Evolutionary conservation across 2,329 filamentous ascomycete genomes (phyloP).

Genomic region (Aspergillus sp.): DNA sequence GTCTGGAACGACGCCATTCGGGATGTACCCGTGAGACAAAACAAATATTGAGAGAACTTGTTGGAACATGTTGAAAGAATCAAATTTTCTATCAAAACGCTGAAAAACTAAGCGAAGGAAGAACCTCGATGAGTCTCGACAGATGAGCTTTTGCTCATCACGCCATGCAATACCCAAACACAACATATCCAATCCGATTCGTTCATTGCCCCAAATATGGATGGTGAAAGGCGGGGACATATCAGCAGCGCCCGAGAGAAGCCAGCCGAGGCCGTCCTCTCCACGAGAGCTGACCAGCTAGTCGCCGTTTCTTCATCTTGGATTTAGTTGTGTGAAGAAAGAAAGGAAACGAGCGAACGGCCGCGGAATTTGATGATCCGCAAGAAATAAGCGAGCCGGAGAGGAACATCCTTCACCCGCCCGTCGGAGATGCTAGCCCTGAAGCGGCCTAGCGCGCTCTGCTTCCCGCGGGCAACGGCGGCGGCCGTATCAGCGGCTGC

Average conservation of each 20-base stretch:
- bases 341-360: constrained; percentile 14
- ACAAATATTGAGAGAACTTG: no score
- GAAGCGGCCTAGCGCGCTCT: constrained; percentile 22
- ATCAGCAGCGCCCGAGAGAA: constrained; percentile 39
- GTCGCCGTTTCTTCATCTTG: constrained; percentile 41
- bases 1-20: no score
- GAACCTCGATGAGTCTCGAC: no score
- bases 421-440: constrained; percentile 18
- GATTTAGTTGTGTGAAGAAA: constrained; percentile 43
- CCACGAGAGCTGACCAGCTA: constrained; percentile 39
- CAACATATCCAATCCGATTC: constrained; percentile 38
- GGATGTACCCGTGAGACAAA: no score
- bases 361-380: background rate
- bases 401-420: constrained; percentile 10
- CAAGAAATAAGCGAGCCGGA: constrained; percentile 13
- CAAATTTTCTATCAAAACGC: no score
- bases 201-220: constrained; percentile 32
- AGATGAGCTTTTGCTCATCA: background rate
- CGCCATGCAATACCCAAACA: constrained; percentile 9
- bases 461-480: constrained; percentile 41
- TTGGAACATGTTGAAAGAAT: no score
- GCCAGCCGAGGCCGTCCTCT: constrained; percentile 24
- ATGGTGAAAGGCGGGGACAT: constrained; percentile 39
- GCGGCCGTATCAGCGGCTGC: constrained; percentile 17
- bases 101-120: no score